phyloP scores from a whole-genome alignment of 352 stramenopile species.

The Phytophthora chlamydospora region DNA sequence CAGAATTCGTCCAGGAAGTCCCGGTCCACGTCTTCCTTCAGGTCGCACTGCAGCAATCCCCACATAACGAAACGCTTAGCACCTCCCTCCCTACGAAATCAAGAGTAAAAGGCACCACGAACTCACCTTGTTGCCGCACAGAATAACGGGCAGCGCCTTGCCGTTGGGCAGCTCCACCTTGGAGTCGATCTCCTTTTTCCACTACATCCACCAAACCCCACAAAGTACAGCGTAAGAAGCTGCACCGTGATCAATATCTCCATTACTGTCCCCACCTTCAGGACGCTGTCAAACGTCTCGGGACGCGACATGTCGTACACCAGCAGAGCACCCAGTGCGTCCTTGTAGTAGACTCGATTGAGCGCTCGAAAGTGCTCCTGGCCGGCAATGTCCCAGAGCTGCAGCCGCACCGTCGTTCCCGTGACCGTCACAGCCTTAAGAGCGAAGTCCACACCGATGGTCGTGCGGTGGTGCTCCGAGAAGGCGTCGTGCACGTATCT shows the following conservation, averaged over 20 bases:
- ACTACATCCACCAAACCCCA: slow-evolving; percentile 50
- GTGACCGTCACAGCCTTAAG: slow-evolving; percentile 90
- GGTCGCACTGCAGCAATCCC: slow-evolving; percentile 67
- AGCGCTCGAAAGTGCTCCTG: slow-evolving; percentile 95
- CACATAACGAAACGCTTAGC: slow-evolving; percentile 7
- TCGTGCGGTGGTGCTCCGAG: slow-evolving; percentile 92
- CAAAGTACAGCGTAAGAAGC: not conserved
- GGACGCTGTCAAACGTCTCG: slow-evolving; percentile 91
- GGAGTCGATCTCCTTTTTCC: slow-evolving; percentile 94
- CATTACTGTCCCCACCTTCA: slow-evolving; percentile 56
- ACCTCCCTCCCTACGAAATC: not conserved
- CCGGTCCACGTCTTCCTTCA: slow-evolving; percentile 78
- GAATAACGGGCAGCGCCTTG: slow-evolving; percentile 90
- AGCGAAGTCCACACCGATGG: slow-evolving; percentile 93
- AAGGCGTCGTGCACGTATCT: slow-evolving; percentile 93
- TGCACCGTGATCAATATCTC: not conserved
- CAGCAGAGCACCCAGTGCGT: slow-evolving; percentile 89
- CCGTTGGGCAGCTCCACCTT: slow-evolving; percentile 93
- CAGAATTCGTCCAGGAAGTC: slow-evolving; percentile 89
- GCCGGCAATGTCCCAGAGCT: slow-evolving; percentile 95
- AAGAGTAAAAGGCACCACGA: not conserved
- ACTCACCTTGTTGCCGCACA: slow-evolving; percentile 93
- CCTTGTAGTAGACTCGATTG: slow-evolving; percentile 94
- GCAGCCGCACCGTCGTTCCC: slow-evolving; percentile 89
- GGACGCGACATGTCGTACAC: slow-evolving; percentile 94